phyloP scores from a whole-genome alignment of 2,329 filamentous ascomycete species.

The Exophiala xenobiotica region DNA sequence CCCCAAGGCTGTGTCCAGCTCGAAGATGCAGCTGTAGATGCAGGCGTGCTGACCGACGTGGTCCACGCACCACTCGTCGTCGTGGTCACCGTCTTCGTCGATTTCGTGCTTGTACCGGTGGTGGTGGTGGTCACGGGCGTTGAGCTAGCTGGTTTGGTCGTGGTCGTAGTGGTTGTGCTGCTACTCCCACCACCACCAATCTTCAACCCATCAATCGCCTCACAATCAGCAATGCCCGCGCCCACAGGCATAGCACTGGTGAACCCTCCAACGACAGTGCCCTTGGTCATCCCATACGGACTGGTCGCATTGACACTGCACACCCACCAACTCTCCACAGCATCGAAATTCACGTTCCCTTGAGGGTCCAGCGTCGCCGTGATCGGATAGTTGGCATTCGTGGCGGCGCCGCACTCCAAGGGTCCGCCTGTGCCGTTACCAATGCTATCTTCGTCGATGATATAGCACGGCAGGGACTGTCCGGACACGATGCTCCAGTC shows the following conservation, averaged over 20 bases:
- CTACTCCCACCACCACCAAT: not conserved
- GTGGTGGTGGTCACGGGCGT: not conserved
- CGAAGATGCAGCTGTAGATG: too few species aligned
- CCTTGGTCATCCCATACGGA: constrained; percentile 1
- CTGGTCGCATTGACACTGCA: constrained; percentile 4
- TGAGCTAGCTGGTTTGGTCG: not conserved
- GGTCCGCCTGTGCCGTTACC: not conserved
- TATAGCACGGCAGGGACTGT: not conserved
- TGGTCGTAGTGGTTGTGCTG: not conserved
- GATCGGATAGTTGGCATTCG: not conserved
- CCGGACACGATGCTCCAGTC: not conserved
- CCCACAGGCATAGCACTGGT: not conserved
- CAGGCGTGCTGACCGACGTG: too few species aligned
- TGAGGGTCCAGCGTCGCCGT: not conserved
- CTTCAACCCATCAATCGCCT: not conserved
- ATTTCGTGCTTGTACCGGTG: not conserved
- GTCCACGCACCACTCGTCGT: too few species aligned
- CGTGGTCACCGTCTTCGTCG: not conserved
- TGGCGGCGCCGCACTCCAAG: not conserved
- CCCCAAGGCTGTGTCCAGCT: too few species aligned
- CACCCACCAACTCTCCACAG: constrained; percentile 6
- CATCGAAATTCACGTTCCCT: not conserved
- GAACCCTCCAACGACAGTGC: constrained; percentile 7
- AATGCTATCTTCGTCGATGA: not conserved
- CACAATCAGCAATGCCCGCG: not conserved